These are phyloP conservation scores for Emmonsiellopsis sp. DNA, from an alignment of 2,329 filamentous ascomycete species.

Conservation along the genomic window DNA sequence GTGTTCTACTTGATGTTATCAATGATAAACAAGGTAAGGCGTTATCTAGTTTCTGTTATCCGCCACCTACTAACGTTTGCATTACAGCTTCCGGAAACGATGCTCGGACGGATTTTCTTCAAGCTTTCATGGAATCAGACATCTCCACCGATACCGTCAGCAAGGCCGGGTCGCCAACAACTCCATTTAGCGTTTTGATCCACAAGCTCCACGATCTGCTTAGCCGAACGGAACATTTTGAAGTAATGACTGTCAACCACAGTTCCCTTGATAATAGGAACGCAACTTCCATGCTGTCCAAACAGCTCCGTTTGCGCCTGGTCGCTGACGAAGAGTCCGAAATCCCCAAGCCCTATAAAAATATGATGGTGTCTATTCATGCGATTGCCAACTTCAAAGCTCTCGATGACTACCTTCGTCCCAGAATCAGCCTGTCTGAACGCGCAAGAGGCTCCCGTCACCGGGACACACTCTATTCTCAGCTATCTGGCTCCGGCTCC, in stretches of 20 bases:
- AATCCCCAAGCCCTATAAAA: slow-evolving; percentile 77
- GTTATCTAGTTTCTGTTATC: neutral
- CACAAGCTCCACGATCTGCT: slow-evolving; percentile 93
- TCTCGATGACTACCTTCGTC: slow-evolving; percentile 87
- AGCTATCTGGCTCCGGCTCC: slow-evolving; percentile 54
- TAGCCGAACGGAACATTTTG: slow-evolving; percentile 94
- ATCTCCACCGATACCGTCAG: slow-evolving; percentile 50
- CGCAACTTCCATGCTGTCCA: slow-evolving; percentile 90
- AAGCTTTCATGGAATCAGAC: slow-evolving; percentile 78
- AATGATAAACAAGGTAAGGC: slow-evolving; percentile 49
- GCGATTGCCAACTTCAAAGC: slow-evolving; percentile 97
- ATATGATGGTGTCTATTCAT: slow-evolving; percentile 97
- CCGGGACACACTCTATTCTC: slow-evolving; percentile 59
- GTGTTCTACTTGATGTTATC: slow-evolving; percentile 73
- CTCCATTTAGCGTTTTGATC: slow-evolving; percentile 81
- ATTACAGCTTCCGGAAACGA: slow-evolving; percentile 20
- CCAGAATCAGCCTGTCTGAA: slow-evolving; percentile 74
- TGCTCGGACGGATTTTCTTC: slow-evolving; percentile 75
- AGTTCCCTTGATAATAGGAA: slow-evolving; percentile 47
- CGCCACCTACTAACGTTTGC: neutral
- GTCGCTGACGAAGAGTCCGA: slow-evolving; percentile 61
- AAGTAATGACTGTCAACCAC: slow-evolving; percentile 88
- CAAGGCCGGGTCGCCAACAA: slow-evolving; percentile 58
- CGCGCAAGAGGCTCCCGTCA: slow-evolving; percentile 55
- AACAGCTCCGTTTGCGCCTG: slow-evolving; percentile 83